Evolutionary conservation across 257 asterid species (phyloP).

Genomic region (Ballota nigra): DNA sequence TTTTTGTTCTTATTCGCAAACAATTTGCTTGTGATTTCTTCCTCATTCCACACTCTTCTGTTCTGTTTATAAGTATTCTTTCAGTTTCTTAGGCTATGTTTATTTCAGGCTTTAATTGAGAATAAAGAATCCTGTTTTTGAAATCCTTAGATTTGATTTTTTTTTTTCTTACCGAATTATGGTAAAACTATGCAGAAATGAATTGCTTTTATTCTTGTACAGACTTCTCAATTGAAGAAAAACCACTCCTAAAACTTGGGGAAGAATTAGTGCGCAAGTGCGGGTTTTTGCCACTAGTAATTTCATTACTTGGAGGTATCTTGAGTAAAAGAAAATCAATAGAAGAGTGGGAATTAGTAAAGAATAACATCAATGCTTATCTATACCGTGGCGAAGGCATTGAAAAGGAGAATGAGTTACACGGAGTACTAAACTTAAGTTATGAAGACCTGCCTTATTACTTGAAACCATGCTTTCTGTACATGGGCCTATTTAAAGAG

Average conservation of each 20-base stretch:
- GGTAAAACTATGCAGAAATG: no score
- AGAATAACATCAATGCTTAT: not conserved
- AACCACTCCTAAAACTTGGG: not conserved
- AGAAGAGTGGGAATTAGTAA: not conserved
- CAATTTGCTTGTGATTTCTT: no score
- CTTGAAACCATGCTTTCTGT: slow-evolving; percentile 16
- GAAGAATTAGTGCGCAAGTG: slow-evolving; percentile 15
- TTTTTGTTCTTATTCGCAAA: no score
- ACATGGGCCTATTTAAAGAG: not conserved
- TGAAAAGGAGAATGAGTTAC: not conserved
- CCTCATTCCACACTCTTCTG: no score
- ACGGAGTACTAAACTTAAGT: slow-evolving; percentile 8
- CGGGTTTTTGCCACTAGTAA: slow-evolving; percentile 2
- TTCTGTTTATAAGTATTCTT: no score
- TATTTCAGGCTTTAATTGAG: no score
- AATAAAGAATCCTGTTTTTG: no score
- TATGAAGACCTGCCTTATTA: slow-evolving; percentile 9
- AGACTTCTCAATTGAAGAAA: not conserved
- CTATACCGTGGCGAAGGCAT: not conserved
- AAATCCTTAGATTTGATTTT: no score
- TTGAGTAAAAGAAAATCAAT: not conserved
- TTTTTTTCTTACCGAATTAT: no score
- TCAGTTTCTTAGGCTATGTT: no score
- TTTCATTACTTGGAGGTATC: slow-evolving; percentile 14
- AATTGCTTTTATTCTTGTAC: no score